Conservation (phyloP, 331 rosid species). For the Quercus tomentella region DNA sequence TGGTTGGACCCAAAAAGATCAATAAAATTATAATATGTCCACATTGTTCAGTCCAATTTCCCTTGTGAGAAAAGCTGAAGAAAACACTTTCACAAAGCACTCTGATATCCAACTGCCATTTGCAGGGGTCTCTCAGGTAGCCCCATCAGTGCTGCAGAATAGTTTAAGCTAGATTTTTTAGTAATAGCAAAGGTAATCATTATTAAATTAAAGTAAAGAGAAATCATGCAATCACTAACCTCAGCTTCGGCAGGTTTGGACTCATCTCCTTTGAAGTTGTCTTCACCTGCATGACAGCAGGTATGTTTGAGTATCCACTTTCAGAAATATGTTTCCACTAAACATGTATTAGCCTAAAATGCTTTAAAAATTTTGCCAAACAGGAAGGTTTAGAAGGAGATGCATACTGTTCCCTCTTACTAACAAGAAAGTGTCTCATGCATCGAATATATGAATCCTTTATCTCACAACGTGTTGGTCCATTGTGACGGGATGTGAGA, state of each 20-base stretch:
- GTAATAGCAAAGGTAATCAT: conserved; percentile 4
- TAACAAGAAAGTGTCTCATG: background rate
- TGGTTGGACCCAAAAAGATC: conserved; percentile 31
- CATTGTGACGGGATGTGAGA: too few species aligned
- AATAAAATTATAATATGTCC: conserved; percentile 22
- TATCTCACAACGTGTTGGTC: too few species aligned
- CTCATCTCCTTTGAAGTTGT: conserved; percentile 53
- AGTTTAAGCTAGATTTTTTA: background rate
- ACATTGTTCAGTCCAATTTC: conserved; percentile 24
- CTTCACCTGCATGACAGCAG: conserved; percentile 66
- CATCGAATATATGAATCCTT: too few species aligned
- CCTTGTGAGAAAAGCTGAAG: conserved; percentile 40
- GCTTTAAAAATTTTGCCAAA: background rate
- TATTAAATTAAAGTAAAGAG: background rate
- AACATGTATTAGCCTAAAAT: background rate
- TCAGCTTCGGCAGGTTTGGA: conserved; percentile 55
- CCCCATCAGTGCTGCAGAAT: conserved; percentile 47
- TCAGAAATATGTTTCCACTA: background rate
- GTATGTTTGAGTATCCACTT: conserved; percentile 1
- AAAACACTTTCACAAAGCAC: conserved; percentile 29
- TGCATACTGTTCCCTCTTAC: background rate
- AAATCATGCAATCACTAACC: conserved; percentile 22
- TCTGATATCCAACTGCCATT: conserved; percentile 27
- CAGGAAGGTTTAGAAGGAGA: background rate
- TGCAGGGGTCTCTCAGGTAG: conserved; percentile 22